These are phyloP conservation scores for Lasiodiplodia hormozganensis DNA, from an alignment of 2,329 filamentous ascomycete species.

Conservation along the genomic window DNA sequence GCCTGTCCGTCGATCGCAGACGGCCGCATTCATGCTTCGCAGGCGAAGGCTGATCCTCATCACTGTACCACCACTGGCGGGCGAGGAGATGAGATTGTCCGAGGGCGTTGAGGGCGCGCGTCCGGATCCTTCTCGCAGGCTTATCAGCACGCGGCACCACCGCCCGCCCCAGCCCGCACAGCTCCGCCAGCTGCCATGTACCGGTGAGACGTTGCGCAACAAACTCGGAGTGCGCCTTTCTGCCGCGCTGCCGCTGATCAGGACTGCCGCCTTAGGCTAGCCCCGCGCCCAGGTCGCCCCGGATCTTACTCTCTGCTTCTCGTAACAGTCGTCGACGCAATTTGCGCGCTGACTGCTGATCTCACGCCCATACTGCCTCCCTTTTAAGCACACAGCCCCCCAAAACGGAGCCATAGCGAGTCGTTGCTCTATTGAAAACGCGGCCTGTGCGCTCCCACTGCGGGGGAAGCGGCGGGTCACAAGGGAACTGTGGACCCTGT, in stretches of 20 bases:
- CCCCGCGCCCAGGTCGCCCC: not conserved
- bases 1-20: constrained; percentile 5
- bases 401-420: not conserved
- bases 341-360: not conserved
- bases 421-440: constrained; percentile 18
- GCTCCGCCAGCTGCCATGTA: not conserved
- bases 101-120: not conserved
- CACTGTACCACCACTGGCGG: not conserved
- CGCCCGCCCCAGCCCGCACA: not conserved
- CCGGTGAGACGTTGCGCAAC: constrained; percentile 21
- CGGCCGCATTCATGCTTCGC: not conserved
- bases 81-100: too few species aligned
- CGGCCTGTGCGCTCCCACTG: constrained; percentile 12
- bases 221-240: not conserved
- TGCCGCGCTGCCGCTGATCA: not conserved
- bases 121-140: constrained; percentile 5
- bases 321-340: not conserved
- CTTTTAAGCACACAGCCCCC: not conserved
- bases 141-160: constrained; percentile 1
- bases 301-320: constrained; percentile 13
- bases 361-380: not conserved
- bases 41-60: constrained; percentile 24
- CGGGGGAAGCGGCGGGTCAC: constrained; percentile 8
- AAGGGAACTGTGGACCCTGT: not conserved
- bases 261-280: constrained; percentile 6